Conservation (phyloP, 306 rosid species). For the Rosa persica region DNA sequence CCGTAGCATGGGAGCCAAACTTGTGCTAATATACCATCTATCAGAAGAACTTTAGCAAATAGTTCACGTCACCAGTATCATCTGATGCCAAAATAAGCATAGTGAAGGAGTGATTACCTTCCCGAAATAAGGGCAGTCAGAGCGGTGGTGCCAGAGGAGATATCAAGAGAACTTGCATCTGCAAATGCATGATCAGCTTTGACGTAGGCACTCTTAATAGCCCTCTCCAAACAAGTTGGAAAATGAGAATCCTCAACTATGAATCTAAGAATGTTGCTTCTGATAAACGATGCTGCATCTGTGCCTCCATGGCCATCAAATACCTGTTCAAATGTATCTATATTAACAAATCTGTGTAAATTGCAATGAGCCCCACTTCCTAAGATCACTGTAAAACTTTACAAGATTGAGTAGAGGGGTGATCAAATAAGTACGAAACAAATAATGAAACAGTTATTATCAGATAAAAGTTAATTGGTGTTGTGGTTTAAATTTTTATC, state of each 20-base stretch:
- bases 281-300: conserved; percentile 69
- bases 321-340: conserved; percentile 45
- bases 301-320: conserved; percentile 89
- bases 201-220: conserved; percentile 65
- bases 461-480: neutral
- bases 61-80: neutral
- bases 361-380: neutral
- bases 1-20: neutral
- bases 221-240: conserved; percentile 55
- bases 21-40: neutral
- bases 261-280: conserved; percentile 67
- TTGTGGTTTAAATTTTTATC: neutral
- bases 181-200: conserved; percentile 83
- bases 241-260: conserved; percentile 67
- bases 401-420: neutral
- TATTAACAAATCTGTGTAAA: neutral
- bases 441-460: neutral
- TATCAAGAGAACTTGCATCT: conserved; percentile 68
- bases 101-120: conserved; percentile 41
- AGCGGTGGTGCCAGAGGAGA: conserved; percentile 86
- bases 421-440: neutral
- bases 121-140: conserved; percentile 63
- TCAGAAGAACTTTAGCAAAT: neutral
- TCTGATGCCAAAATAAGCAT: neutral
- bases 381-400: neutral